Base-by-base conservation (phyloP, 1,284 basidiomycete genomes). In the Porodaedalea pini region DNA sequence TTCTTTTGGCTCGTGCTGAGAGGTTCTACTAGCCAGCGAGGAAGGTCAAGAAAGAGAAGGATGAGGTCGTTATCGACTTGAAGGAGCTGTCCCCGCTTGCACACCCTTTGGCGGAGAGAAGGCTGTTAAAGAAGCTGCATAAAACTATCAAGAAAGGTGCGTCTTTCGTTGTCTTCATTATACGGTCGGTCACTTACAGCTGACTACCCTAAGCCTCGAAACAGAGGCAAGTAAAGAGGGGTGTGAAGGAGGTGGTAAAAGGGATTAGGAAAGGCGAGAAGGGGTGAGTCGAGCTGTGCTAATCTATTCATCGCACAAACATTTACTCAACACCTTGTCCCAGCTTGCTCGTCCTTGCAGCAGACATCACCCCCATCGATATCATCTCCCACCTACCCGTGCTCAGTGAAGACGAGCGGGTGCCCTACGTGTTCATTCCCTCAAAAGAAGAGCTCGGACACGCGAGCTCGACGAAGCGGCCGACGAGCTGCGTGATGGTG, bases 291-390 rank as follows among this genome's bases (percentile, higher is more conserved):
- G 7, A 56, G 19, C 4, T 45, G n/a, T 29, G 44, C 17, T 25
- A 58, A 52, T 39, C 37, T 17, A n/a, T n/a, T n/a, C n/a, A n/a
- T n/a, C n/a, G n/a, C 43, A 56, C 58, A 34, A n/a, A 41, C 21
- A 27, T 19, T 49, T 40, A 17, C 15, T 37, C 54, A 25, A 19
- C 27, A 34, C 7, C 19, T 29, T 52, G 15, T 43, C 36, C 19
- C 63, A 94, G 92, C 17, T 78, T 99, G 23, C 84, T 99, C 44
- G 78, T 99, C 56, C 83, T 99, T 57, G 97, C 97, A 3, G 95
- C 90, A 41, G 97, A 99, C 73, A 99, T 99, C 69, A 95, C 91
- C 49, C 97, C 97, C 23, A 90, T 99, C 67, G 97, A 99, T 73
- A 98, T 99, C 65, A 91, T 99, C 65, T 95, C 94, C 21, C 97